Percentiles rank a stretch among this genome's conserved stretches.
These are phyloP conservation scores for Suillus plorans DNA, from an alignment of 768 basidiomycete species.

Conservation along the genomic window DNA sequence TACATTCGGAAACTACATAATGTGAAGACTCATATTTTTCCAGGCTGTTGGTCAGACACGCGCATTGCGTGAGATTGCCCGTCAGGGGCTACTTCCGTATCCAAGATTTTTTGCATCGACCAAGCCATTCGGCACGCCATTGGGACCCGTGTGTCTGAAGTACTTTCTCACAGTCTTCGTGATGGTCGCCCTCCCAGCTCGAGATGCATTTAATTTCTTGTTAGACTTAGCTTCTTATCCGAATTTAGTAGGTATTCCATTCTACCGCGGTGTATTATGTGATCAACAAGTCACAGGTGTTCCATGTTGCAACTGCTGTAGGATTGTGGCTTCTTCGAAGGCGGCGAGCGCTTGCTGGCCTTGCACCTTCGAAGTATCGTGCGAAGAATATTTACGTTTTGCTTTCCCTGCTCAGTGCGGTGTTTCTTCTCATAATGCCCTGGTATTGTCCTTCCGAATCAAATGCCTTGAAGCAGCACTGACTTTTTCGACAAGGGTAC, in stretches of 20 bases:
- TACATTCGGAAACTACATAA: neutral
- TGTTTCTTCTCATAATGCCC: conserved; percentile 35
- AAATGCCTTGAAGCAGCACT: neutral
- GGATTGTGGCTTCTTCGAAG: conserved; percentile 33
- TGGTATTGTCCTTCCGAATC: conserved; percentile 20
- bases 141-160: conserved; percentile 41
- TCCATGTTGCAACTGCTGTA: conserved; percentile 25
- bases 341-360: conserved; percentile 24
- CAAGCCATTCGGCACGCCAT: conserved; percentile 48
- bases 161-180: conserved; percentile 40
- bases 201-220: conserved; percentile 44
- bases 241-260: conserved; percentile 30
- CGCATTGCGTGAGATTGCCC: conserved; percentile 49
- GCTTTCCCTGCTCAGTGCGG: conserved; percentile 18
- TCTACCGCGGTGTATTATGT: conserved; percentile 9
- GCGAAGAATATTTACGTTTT: conserved; percentile 21
- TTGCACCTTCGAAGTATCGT: conserved; percentile 20
- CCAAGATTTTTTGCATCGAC: conserved; percentile 48
- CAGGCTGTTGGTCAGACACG: conserved; percentile 43
- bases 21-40: neutral
- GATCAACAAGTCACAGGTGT: conserved; percentile 17
- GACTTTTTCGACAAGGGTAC: conserved; percentile 21
- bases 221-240: conserved; percentile 41
- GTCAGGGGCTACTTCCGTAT: conserved; percentile 53
- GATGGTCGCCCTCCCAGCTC: conserved; percentile 41